phyloP scores from a whole-genome alignment of 805 yeast genomes.

The Tetrapisispora taiwanensis region DNA sequence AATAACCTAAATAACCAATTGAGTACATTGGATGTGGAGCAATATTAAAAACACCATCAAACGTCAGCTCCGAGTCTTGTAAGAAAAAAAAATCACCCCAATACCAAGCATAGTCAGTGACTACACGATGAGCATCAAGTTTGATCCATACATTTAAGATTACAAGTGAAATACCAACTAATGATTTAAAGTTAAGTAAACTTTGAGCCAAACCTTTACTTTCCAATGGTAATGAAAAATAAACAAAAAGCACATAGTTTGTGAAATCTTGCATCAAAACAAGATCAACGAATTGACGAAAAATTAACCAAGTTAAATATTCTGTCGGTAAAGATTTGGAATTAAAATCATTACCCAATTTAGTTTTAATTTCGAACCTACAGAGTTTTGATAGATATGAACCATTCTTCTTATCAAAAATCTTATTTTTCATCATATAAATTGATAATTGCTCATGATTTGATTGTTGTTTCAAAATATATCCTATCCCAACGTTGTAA shows the following conservation, averaged over 20 bases:
- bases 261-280: slow-evolving; percentile 78
- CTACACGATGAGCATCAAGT: slow-evolving; percentile 80
- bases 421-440: slow-evolving; percentile 36
- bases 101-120: slow-evolving; percentile 87
- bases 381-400: slow-evolving; percentile 33
- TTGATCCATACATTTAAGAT: slow-evolving; percentile 80
- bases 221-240: slow-evolving; percentile 32
- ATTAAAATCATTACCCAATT: slow-evolving; percentile 29
- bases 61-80: slow-evolving; percentile 58
- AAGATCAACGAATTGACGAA: slow-evolving; percentile 69
- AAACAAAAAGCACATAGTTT: slow-evolving; percentile 59
- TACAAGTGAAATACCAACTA: slow-evolving; percentile 48
- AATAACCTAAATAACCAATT: slow-evolving; percentile 78
- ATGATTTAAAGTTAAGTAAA: slow-evolving; percentile 34
- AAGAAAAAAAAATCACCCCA: slow-evolving; percentile 91
- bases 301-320: slow-evolving; percentile 73
- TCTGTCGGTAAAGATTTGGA: slow-evolving; percentile 48
- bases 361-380: slow-evolving; percentile 37
- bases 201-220: neutral
- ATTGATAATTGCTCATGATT: slow-evolving; percentile 43
- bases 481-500: slow-evolving; percentile 73
- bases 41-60: slow-evolving; percentile 82
- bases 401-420: slow-evolving; percentile 33
- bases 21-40: slow-evolving; percentile 95
- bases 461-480: slow-evolving; percentile 55